Evolutionary conservation across 495 filamentous ascomycete genomes (phyloP).

Genomic region (Xylaria telfairii): DNA sequence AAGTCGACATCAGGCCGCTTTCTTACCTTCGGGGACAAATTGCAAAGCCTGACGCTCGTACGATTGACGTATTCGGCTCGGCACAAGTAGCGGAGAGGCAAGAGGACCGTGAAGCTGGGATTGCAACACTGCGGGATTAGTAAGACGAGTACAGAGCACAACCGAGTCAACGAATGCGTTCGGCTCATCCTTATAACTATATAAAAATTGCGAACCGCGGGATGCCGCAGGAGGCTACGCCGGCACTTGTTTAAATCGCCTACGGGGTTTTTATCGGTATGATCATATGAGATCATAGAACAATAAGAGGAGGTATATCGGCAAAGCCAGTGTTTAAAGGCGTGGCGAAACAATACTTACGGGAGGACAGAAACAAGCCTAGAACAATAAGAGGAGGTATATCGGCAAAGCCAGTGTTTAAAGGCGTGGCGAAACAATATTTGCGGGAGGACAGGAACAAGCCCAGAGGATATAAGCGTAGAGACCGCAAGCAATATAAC

Average conservation of each 20-base stretch:
- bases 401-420: neutral
- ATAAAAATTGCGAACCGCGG: neutral
- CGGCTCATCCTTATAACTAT: neutral
- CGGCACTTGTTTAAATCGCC: neutral
- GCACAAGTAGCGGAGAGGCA: neutral
- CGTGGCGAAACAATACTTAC: neutral
- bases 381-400: neutral
- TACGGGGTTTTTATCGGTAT: neutral
- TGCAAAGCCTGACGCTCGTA: neutral
- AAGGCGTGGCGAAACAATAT: neutral
- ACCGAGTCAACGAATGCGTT: neutral
- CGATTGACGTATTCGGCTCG: no score
- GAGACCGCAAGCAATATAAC: neutral
- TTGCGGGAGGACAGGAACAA: neutral
- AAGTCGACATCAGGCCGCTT: conserved; percentile 15
- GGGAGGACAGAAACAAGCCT: neutral
- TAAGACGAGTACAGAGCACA: neutral
- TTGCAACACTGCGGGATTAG: neutral
- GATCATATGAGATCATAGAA: neutral
- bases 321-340: neutral
- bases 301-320: neutral
- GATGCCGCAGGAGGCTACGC: neutral
- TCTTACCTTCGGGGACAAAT: conserved; percentile 11
- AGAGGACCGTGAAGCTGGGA: neutral
- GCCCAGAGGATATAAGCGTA: neutral